phyloP scores from a whole-genome alignment of 2,329 filamentous ascomycete species.

The Apiospora rasikravindrae region DNA sequence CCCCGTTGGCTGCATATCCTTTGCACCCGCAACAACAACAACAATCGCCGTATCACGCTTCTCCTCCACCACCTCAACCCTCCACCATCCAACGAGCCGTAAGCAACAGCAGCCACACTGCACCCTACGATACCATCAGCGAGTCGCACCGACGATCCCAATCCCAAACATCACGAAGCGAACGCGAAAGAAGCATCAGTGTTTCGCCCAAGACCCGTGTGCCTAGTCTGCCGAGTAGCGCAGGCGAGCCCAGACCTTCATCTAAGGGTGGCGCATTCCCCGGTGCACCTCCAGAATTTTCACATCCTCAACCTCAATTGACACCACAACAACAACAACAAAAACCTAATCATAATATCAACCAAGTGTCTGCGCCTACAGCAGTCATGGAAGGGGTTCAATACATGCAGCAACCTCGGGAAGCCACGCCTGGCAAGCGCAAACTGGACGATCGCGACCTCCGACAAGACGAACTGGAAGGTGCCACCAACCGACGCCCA shows the following conservation, averaged over 20 bases:
- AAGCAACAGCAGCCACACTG: conserved; percentile 47
- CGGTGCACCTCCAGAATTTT: conserved; percentile 16
- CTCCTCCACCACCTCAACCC: conserved; percentile 42
- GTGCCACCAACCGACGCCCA: conserved; percentile 47
- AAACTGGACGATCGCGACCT: conserved; percentile 56
- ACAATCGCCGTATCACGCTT: conserved; percentile 29
- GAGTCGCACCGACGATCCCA: conserved; percentile 55
- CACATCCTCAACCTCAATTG: conserved; percentile 32
- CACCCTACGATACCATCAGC: conserved; percentile 47
- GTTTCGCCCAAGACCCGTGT: conserved; percentile 79
- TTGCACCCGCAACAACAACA: conserved; percentile 31
- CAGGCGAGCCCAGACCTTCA: conserved; percentile 19
- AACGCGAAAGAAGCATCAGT: conserved; percentile 73
- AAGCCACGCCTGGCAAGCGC: conserved; percentile 50
- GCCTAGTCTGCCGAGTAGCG: conserved; percentile 49
- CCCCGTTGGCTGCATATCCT: conserved; percentile 35
- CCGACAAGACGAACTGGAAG: conserved; percentile 56
- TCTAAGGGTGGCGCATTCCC: conserved; percentile 17
- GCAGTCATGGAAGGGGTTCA: conserved; percentile 24
- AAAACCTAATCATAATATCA: conserved; percentile 21
- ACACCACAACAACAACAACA: conserved; percentile 32
- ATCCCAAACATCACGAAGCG: conserved; percentile 56
- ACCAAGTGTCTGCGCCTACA: neutral
- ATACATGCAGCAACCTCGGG: conserved; percentile 37
- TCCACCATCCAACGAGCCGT: conserved; percentile 47